Conservation (phyloP, 495 filamentous ascomycete species). For the Clohesyomyces aquaticus region DNA sequence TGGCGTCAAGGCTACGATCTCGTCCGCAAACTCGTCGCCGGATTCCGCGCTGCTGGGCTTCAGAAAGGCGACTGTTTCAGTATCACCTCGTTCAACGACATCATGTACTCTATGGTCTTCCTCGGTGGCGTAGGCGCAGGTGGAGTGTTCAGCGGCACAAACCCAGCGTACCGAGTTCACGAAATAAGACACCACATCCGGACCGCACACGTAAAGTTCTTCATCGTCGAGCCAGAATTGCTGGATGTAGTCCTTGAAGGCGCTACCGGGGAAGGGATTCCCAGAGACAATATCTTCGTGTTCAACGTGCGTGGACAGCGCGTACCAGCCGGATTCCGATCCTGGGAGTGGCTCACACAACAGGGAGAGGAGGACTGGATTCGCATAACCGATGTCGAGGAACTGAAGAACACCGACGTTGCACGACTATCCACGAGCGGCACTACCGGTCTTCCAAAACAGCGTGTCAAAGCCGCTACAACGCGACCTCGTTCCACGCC, state of each 20-base stretch:
- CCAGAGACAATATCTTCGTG: slow-evolving; percentile 39
- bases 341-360: slow-evolving; percentile 20
- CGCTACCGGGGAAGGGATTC: slow-evolving; percentile 14
- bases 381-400: slow-evolving; percentile 21
- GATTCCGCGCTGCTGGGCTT: slow-evolving; percentile 41
- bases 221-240: slow-evolving; percentile 25
- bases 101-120: slow-evolving; percentile 14
- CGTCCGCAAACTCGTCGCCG: slow-evolving; percentile 43
- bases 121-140: slow-evolving; percentile 72
- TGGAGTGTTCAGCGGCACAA: slow-evolving; percentile 74
- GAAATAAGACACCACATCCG: slow-evolving; percentile 71
- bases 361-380: slow-evolving; percentile 31
- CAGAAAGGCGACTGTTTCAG: slow-evolving; percentile 44
- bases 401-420: slow-evolving; percentile 10
- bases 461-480: no score
- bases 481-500: no score
- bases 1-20: slow-evolving; percentile 35
- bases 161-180: slow-evolving; percentile 64
- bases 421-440: slow-evolving; percentile 48
- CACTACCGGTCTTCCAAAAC: slow-evolving; percentile 63
- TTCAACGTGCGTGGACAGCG: slow-evolving; percentile 32
- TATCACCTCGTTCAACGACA: slow-evolving; percentile 43
- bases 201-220: slow-evolving; percentile 62
- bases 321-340: slow-evolving; percentile 25
- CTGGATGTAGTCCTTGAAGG: slow-evolving; percentile 7